These are phyloP conservation scores for Wickerhamomyces chaumierensis DNA, from an alignment of 805 yeast genomes.

Conservation along the genomic window DNA sequence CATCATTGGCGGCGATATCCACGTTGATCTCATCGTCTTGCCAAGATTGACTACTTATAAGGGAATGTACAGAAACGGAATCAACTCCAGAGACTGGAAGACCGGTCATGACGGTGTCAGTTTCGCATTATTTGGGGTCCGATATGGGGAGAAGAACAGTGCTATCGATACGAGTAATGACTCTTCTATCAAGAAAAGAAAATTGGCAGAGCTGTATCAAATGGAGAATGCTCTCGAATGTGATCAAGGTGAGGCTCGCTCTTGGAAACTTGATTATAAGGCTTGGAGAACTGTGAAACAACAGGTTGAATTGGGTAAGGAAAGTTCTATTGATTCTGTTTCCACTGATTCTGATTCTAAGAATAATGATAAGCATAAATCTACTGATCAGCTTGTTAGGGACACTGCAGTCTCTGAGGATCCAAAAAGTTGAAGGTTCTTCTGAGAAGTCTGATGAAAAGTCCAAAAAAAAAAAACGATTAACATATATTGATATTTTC, in stretches of 20 bases:
- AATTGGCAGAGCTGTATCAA: slow-evolving; percentile 11
- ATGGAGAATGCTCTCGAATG: slow-evolving; percentile 1
- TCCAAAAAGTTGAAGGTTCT: too few species aligned
- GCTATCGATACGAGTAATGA: slow-evolving; percentile 13
- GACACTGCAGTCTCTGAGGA: too few species aligned
- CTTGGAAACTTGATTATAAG: slow-evolving; percentile 13
- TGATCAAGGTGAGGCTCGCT: slow-evolving; percentile 1
- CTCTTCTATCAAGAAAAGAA: slow-evolving; percentile 12
- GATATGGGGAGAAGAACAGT: slow-evolving; percentile 20
- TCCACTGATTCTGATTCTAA: not conserved
- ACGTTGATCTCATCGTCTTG: slow-evolving; percentile 33
- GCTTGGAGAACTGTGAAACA: slow-evolving; percentile 13
- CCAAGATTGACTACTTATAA: slow-evolving; percentile 58
- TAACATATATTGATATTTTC: too few species aligned
- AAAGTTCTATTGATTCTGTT: not conserved
- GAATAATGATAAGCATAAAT: too few species aligned
- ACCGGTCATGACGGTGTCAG: slow-evolving; percentile 73
- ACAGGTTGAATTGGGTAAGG: slow-evolving; percentile 7
- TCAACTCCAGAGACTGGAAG: slow-evolving; percentile 69
- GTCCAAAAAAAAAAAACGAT: too few species aligned
- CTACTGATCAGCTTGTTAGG: too few species aligned
- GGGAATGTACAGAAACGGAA: slow-evolving; percentile 57
- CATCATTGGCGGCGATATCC: slow-evolving; percentile 23
- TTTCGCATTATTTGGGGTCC: slow-evolving; percentile 39
- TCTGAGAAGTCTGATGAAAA: too few species aligned